A percentile compares a stretch with the other conserved stretches of the same genome.
These are phyloP conservation scores for Musa troglodytarum DNA, from an alignment of 176 grass and related monocot genomes.

Conservation along the genomic window DNA sequence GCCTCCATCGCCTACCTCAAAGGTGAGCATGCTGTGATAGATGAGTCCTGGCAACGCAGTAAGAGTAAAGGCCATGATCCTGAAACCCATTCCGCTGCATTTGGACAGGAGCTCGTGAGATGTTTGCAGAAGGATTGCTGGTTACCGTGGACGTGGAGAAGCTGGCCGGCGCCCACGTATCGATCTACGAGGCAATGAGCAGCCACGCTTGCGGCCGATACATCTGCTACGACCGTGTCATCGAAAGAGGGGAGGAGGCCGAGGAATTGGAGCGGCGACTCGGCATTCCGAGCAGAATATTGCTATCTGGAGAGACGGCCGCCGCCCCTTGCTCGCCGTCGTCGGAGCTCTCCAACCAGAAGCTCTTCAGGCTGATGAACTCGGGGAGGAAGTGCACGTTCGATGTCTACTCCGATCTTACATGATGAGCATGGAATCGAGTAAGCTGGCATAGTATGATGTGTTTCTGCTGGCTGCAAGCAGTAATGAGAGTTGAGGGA, in stretches of 20 bases:
- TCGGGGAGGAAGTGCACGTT: slow-evolving; percentile 59
- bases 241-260: slow-evolving; percentile 51
- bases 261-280: slow-evolving; percentile 65
- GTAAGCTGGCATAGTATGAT: no score
- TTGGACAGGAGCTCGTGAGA: slow-evolving; percentile 42
- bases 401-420: slow-evolving; percentile 43
- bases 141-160: slow-evolving; percentile 68
- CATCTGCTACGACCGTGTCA: slow-evolving; percentile 81
- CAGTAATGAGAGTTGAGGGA: no score
- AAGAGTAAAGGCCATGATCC: neutral
- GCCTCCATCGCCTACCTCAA: slow-evolving; percentile 91
- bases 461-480: no score
- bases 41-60: neutral
- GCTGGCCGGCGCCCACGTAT: slow-evolving; percentile 67
- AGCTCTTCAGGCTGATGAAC: slow-evolving; percentile 53
- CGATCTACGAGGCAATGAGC: slow-evolving; percentile 67
- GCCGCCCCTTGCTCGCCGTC: slow-evolving; percentile 21
- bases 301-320: neutral
- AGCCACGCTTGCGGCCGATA: slow-evolving; percentile 64
- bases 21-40: slow-evolving; percentile 23
- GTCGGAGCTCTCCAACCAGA: slow-evolving; percentile 70
- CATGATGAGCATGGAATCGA: neutral
- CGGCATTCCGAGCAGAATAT: slow-evolving; percentile 33
- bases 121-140: slow-evolving; percentile 62
- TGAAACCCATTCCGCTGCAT: no score